Evolutionary conservation across 1,284 basidiomycete genomes (phyloP).

Genomic region (Ceratobasidium sp.): DNA sequence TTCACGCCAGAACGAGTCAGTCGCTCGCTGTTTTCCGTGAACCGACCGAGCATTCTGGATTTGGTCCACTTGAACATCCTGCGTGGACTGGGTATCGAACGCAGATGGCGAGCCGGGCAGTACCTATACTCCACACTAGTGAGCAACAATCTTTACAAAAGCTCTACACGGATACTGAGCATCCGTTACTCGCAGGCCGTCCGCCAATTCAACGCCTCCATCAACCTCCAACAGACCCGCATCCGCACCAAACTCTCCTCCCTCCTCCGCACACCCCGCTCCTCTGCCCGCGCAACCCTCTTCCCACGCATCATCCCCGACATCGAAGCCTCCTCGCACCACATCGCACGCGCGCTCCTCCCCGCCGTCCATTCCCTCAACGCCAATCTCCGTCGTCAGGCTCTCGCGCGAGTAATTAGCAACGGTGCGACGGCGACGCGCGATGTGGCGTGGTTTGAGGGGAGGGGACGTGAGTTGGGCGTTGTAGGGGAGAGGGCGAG

Average conservation of each 20-base stretch:
- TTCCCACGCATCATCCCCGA: slow-evolving; percentile 24
- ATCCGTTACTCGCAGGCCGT: neutral
- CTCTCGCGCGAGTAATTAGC: slow-evolving; percentile 17
- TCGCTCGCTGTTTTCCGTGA: slow-evolving; percentile 19
- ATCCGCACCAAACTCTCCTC: slow-evolving; percentile 16
- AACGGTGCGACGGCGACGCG: slow-evolving; percentile 5
- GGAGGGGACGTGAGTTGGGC: slow-evolving; percentile 32
- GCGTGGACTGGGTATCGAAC: slow-evolving; percentile 24
- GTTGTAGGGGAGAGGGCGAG: slow-evolving; percentile 22
- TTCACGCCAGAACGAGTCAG: slow-evolving; percentile 27
- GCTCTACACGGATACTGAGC: neutral
- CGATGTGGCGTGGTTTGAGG: slow-evolving; percentile 27
- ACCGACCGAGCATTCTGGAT: slow-evolving; percentile 12
- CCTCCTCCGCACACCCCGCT: slow-evolving; percentile 32
- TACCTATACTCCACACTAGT: slow-evolving; percentile 30
- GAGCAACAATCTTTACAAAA: neutral
- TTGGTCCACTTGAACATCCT: slow-evolving; percentile 20
- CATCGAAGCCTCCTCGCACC: slow-evolving; percentile 21
- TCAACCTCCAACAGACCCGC: slow-evolving; percentile 27
- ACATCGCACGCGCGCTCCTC: slow-evolving; percentile 21
- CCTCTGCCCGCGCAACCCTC: slow-evolving; percentile 26
- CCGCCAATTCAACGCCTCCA: slow-evolving; percentile 30
- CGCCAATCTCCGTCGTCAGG: slow-evolving; percentile 20
- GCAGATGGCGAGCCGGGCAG: slow-evolving; percentile 11
- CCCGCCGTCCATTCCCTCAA: slow-evolving; percentile 32